A percentile compares a stretch with the other conserved stretches of the same genome.
These are phyloP conservation scores for Isoetes taiwanensis DNA, from an alignment of 75 land plant genomes.

Conservation along the genomic window DNA sequence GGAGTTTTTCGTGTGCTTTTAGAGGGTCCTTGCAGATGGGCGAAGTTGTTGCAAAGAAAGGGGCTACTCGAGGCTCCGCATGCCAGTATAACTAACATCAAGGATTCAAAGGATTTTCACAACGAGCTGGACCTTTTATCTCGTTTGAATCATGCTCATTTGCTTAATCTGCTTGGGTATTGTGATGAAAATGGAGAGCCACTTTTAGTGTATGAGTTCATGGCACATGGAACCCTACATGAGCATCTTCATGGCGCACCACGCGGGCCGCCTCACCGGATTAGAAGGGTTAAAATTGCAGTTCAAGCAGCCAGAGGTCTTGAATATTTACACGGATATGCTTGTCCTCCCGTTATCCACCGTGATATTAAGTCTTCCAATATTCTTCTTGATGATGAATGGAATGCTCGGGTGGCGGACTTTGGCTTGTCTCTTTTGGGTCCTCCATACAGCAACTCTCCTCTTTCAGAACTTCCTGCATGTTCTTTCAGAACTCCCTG, in stretches of 20 bases:
- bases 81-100: too few relatives aligned
- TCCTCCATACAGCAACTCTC: constrained; percentile 52
- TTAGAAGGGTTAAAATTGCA: constrained; percentile 64
- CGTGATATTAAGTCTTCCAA: constrained; percentile 81
- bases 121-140: constrained; percentile 71
- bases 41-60: constrained; percentile 72
- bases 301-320: constrained; percentile 90
- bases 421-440: constrained; percentile 74
- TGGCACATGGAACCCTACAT: constrained; percentile 73
- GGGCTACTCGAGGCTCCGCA: too few relatives aligned
- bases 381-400: constrained; percentile 85
- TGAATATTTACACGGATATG: constrained; percentile 84
- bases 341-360: constrained; percentile 89
- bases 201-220: constrained; percentile 81
- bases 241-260: constrained; percentile 71
- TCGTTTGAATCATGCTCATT: constrained; percentile 73
- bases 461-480: too few relatives aligned
- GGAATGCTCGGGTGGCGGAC: constrained; percentile 81
- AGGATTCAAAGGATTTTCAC: constrained; percentile 54
- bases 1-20: constrained; percentile 75
- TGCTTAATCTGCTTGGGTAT: constrained; percentile 73
- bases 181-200: constrained; percentile 74
- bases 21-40: constrained; percentile 57
- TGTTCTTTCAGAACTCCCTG: constrained; percentile 89
- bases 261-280: constrained; percentile 49